Evolutionary conservation across 805 yeast genomes (phyloP).

Genomic region (Pichia membranifaciens): DNA sequence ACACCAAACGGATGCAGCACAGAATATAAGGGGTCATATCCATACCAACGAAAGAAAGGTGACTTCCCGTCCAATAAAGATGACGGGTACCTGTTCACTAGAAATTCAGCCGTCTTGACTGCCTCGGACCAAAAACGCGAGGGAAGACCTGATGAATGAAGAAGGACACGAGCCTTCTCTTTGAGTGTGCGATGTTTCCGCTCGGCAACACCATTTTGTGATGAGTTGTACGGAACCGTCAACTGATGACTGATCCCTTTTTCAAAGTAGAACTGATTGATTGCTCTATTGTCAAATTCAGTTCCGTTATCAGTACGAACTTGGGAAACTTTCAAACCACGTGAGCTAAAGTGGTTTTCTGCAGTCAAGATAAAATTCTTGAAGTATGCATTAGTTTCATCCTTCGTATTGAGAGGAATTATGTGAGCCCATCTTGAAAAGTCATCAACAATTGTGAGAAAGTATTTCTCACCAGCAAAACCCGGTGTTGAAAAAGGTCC

Average conservation of each 20-base stretch:
- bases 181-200: slow-evolving; percentile 8
- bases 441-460: slow-evolving; percentile 10
- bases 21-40: not conserved
- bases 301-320: not conserved
- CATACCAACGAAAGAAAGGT: slow-evolving; percentile 5
- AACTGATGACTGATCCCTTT: slow-evolving; percentile 7
- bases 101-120: slow-evolving; percentile 6
- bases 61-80: not conserved
- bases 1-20: slow-evolving; percentile 2
- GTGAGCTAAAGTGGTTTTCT: not conserved
- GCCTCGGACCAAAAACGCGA: slow-evolving; percentile 6
- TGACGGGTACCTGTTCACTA: slow-evolving; percentile 4
- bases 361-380: not conserved
- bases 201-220: slow-evolving; percentile 14
- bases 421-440: slow-evolving; percentile 2
- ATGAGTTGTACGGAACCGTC: slow-evolving; percentile 8
- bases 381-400: not conserved
- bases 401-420: not conserved
- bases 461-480: not conserved
- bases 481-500: slow-evolving; percentile 12
- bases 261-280: not conserved
- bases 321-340: not conserved
- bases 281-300: not conserved
- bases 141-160: slow-evolving; percentile 1
- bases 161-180: not conserved